Evolutionary conservation across 1,284 basidiomycete species (phyloP).

Genomic region (Amylostereum areolatum): DNA sequence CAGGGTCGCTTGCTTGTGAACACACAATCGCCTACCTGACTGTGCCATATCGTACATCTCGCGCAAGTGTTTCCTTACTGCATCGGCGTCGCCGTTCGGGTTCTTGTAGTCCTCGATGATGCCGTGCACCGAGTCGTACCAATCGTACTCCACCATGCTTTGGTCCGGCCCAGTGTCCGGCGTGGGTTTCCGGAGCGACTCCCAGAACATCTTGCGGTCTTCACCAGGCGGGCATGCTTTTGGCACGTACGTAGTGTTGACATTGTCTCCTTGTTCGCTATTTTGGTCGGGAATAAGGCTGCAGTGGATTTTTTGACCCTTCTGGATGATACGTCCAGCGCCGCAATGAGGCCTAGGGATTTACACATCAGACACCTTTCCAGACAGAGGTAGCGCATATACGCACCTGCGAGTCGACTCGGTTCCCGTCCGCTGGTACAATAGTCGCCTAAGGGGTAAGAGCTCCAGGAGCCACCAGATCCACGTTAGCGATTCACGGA

Average conservation of each 20-base stretch:
- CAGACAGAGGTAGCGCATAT: background rate
- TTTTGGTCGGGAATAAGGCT: no score
- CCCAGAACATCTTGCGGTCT: background rate
- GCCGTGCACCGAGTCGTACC: background rate
- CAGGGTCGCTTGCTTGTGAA: no score
- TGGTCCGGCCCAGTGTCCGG: background rate
- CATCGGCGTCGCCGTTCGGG: no score
- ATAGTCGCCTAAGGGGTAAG: slow-evolving; percentile 22
- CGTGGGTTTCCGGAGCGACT: background rate
- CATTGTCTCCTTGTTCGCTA: background rate
- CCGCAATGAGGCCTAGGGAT: background rate
- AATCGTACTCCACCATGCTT: background rate
- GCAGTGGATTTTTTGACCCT: slow-evolving; percentile 1
- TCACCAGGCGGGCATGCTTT: background rate
- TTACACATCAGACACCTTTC: background rate
- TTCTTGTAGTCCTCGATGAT: no score
- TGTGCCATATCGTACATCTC: no score
- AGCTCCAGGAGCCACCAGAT: slow-evolving; percentile 18
- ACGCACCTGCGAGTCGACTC: slow-evolving; percentile 5
- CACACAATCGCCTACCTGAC: no score
- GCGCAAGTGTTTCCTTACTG: no score
- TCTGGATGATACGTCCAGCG: background rate
- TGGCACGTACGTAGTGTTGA: background rate
- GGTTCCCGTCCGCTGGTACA: slow-evolving; percentile 15
- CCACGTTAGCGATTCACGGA: slow-evolving; percentile 14